Base-by-base conservation (phyloP, 2,329 filamentous ascomycete genomes). In the Ophiostoma sp. region DNA sequence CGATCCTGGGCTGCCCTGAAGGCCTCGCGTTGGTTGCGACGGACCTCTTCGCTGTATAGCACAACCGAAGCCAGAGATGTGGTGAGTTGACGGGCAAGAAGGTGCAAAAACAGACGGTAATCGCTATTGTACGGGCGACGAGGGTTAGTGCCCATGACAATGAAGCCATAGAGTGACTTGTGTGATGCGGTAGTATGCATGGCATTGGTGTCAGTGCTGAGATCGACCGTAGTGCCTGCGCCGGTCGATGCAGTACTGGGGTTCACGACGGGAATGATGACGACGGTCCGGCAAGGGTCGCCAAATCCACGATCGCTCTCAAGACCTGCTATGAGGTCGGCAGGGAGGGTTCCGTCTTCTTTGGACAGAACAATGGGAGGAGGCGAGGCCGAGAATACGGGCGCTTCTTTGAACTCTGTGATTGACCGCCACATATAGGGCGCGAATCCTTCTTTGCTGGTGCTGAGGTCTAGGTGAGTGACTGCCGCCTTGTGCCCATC, bases 51-150 rank as follows among this genome's bases (percentile, higher is more conserved):
- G 76, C 94, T 91, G 71, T 94, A 94, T 1, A 95, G 79, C 0
- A 94, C 90, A 0, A 94, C 91, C 0, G 91, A 94, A 1, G 91
- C 91, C 77, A 94, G 84, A 0, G 91, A 93, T 0, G 91, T 94
- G 10, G 89, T 90, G 10, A 94, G 81, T 76, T 94, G 92, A 31
- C 91, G 85, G 66, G 88, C 89, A 5, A 94, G 80, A 0, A 94
- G 83, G 74, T 91, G 88, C 52, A 94, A 83, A 75, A 94, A 95
- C 0, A 94, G 82, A 72, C 87, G 86, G 76, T 94, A 95, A 74
- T 94, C 92, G 52, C 90, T 88, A 74, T 95, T 90, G 75, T 91
- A 95, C 0, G 90, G 91, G 67, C 91, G 84, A 60, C 91, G 83
- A 1, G 92, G 91, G 76, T 96, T 96, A 11, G 91, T 83, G 4